These are phyloP conservation scores for Leptographium wingfieldii DNA, from an alignment of 2,329 filamentous ascomycete genomes.

Conservation along the genomic window DNA sequence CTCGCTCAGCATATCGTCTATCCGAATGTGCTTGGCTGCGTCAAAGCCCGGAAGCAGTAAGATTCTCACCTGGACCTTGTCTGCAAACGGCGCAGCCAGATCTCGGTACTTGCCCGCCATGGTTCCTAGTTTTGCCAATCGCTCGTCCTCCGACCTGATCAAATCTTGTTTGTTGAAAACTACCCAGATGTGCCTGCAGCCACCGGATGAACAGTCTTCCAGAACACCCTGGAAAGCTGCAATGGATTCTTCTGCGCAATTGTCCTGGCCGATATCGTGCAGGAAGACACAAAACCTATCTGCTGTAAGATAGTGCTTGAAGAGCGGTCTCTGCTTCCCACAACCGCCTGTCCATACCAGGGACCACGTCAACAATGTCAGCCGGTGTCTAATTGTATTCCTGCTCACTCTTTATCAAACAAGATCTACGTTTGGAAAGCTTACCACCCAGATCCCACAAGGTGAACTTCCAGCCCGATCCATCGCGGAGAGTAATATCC, in stretches of 20 bases:
- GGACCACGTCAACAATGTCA: not conserved
- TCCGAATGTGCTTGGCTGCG: not conserved
- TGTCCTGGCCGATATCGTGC: not conserved
- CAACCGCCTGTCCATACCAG: not conserved
- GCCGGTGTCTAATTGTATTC: not conserved
- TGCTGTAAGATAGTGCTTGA: not conserved
- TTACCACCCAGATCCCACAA: not conserved
- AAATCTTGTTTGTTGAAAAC: not conserved
- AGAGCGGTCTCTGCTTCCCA: not conserved
- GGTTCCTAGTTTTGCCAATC: not conserved
- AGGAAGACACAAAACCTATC: not conserved
- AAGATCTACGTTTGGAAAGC: no score
- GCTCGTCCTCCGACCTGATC: not conserved
- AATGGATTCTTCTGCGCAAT: not conserved
- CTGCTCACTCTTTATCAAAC: not conserved
- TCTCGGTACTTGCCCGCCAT: not conserved
- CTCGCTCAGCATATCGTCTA: not conserved
- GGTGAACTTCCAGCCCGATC: not conserved
- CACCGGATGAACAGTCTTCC: not conserved
- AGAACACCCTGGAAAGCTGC: not conserved
- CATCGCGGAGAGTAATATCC: not conserved
- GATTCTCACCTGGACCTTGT: not conserved
- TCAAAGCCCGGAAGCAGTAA: not conserved
- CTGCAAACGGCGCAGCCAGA: not conserved
- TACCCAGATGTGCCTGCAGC: not conserved